These are phyloP conservation scores for Fusarium newnesense DNA, from an alignment of 2,329 filamentous ascomycete genomes.

Conservation along the genomic window DNA sequence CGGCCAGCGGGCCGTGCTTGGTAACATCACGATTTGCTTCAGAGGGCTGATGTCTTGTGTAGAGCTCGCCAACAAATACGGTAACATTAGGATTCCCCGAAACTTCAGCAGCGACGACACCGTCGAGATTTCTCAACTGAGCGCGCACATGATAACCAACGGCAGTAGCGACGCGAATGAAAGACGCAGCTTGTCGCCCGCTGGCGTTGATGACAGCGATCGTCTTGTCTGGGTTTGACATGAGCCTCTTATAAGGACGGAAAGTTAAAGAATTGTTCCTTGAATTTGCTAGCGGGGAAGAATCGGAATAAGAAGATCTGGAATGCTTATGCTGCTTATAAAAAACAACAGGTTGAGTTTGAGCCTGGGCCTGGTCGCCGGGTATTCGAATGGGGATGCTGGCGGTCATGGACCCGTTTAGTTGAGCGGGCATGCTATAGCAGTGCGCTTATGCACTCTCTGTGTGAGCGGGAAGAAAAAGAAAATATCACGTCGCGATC, in stretches of 20 bases:
- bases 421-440: constrained; percentile 53
- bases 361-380: constrained; percentile 46
- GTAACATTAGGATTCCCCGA: constrained; percentile 80
- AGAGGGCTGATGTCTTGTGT: constrained; percentile 63
- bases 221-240: constrained; percentile 75
- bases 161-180: constrained; percentile 92
- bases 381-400: constrained; percentile 53
- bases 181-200: constrained; percentile 92
- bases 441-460: constrained; percentile 36
- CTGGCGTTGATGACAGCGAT: constrained; percentile 96
- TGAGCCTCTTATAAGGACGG: constrained; percentile 68
- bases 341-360: constrained; percentile 40
- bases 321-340: constrained; percentile 68
- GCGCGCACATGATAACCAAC: constrained; percentile 94
- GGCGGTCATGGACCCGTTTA: constrained; percentile 52
- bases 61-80: constrained; percentile 72
- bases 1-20: constrained; percentile 70
- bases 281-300: constrained; percentile 64
- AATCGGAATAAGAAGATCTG: constrained; percentile 69
- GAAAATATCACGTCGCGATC: constrained; percentile 36
- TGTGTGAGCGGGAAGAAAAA: constrained; percentile 23
- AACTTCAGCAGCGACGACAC: constrained; percentile 89
- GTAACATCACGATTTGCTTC: constrained; percentile 72
- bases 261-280: constrained; percentile 71
- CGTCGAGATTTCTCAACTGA: constrained; percentile 87